These are phyloP conservation scores for Xylaria telfairii DNA, from an alignment of 495 filamentous ascomycete genomes.

Conservation along the genomic window DNA sequence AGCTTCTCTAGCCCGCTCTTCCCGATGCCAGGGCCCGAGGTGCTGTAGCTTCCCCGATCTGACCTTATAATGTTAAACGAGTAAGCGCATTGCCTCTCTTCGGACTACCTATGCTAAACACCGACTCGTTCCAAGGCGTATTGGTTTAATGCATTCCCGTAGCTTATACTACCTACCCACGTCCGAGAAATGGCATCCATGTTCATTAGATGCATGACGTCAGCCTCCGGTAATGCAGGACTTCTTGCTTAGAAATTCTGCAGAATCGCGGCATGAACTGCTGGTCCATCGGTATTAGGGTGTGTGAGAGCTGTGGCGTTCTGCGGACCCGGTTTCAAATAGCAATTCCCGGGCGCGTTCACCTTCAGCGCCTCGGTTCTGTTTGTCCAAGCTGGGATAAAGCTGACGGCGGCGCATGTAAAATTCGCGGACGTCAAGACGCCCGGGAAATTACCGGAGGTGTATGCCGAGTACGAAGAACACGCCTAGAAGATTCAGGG, in stretches of 20 bases:
- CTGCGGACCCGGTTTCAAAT: constrained; percentile 50
- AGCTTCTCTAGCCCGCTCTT: background rate
- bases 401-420: constrained; percentile 50
- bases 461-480: constrained; percentile 47
- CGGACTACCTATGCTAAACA: background rate
- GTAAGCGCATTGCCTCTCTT: background rate
- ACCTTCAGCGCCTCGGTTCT: constrained; percentile 36
- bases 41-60: background rate
- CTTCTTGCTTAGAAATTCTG: background rate
- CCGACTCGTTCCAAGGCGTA: background rate
- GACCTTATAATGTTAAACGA: background rate
- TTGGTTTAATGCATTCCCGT: background rate
- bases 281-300: constrained; percentile 32
- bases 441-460: constrained; percentile 34
- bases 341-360: constrained; percentile 52
- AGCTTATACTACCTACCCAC: background rate
- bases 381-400: constrained; percentile 51
- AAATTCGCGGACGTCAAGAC: constrained; percentile 34
- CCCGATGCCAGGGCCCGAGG: background rate
- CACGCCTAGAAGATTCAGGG: constrained; percentile 33
- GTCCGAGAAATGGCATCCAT: background rate
- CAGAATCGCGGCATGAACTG: constrained; percentile 37
- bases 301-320: constrained; percentile 38
- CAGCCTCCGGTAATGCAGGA: background rate
- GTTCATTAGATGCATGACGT: background rate